Base-by-base conservation (phyloP, 805 yeast species). In the Metschnikowia bowlesiae region DNA sequence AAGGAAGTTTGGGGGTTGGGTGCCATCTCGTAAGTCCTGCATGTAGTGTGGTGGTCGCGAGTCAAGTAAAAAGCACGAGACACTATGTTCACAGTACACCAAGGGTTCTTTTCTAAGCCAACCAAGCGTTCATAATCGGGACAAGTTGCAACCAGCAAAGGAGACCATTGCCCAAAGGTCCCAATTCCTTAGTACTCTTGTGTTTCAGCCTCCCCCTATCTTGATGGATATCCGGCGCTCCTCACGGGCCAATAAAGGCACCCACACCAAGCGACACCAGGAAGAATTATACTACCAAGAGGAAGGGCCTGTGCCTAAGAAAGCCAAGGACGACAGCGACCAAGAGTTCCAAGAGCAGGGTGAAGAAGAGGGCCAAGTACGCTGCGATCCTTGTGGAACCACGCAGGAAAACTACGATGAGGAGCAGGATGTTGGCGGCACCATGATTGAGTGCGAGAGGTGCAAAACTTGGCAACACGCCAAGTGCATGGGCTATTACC, bases 381-480 rank as follows among this genome's bases (percentile, higher is more conserved):
- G 80, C 28, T 85, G 91, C 63, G 64, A 73, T 0, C 82, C 80
- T 0, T 85, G 90, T 65, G 85, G 84, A 2, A 71, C 86, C 1
- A 79, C 73, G 18, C 80, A 79, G 49, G 74, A 67, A 14, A 83
- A 81, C 53, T 83, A 81, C 61, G 72, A 83, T 57, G 85, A 77
- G 53, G 83, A 75, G 0, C 75, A 73, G 4, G 87, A 82, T 53
- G 63, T 65, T 1, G 65, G 71, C 9, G 82, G 86, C 11, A 71
- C 70, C 10, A 83, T 84, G 86, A 76, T 84, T 29, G 82, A 81
- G 58, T 85, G 91, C 65, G 88, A 82, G 29, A 57, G 66, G 7
- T 85, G 91, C 61, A 65, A 74, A 41, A 79, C 89, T 2, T 85
- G 90, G 90, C 90, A 85, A 61, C 91, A 85, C 60, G 77, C 79